Conservation (phyloP, 495 filamentous ascomycete species). For the Aspergillus sclerotiicarbonarius region DNA sequence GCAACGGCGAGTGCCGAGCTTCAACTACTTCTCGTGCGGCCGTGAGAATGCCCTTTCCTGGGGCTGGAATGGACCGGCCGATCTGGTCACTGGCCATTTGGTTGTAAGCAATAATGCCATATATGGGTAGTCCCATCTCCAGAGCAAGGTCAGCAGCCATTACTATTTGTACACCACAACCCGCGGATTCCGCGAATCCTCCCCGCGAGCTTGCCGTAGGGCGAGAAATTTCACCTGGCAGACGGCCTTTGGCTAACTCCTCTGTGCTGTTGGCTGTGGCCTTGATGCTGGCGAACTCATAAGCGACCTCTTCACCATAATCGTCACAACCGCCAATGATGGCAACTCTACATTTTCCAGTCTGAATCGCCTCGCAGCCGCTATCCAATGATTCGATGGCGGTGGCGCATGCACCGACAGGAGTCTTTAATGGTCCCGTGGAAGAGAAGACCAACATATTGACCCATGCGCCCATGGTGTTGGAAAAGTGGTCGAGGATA, state of each 20-base stretch:
- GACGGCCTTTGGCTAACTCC: constrained; percentile 89
- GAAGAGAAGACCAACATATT: constrained; percentile 98
- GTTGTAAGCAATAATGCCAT: constrained; percentile 89
- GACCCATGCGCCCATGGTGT: constrained; percentile 98
- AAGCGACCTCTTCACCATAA: constrained; percentile 97
- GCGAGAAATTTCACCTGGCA: constrained; percentile 93
- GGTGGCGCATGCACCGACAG: constrained; percentile 95
- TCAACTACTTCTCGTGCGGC: constrained; percentile 75
- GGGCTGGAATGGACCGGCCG: constrained; percentile 92
- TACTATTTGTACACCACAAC: constrained; percentile 94
- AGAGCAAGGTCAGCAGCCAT: constrained; percentile 92
- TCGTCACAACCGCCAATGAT: constrained; percentile 98
- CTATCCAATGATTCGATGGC: constrained; percentile 96
- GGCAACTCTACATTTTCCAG: constrained; percentile 93
- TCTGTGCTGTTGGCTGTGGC: constrained; percentile 95
- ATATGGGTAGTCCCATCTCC: constrained; percentile 97
- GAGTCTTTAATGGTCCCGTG: constrained; percentile 96
- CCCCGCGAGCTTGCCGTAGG: constrained; percentile 93
- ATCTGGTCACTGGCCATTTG: constrained; percentile 98
- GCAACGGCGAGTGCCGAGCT: constrained; percentile 79
- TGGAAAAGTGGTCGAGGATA: constrained; percentile 98
- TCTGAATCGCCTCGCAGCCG: constrained; percentile 92
- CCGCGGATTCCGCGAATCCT: constrained; percentile 99
- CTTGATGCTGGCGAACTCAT: constrained; percentile 99
- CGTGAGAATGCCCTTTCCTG: constrained; percentile 93